Percentiles rank a stretch among this genome's conserved stretches.
Evolutionary conservation across 768 basidiomycete genomes (phyloP).

Genomic region (Mycena galericulata): DNA sequence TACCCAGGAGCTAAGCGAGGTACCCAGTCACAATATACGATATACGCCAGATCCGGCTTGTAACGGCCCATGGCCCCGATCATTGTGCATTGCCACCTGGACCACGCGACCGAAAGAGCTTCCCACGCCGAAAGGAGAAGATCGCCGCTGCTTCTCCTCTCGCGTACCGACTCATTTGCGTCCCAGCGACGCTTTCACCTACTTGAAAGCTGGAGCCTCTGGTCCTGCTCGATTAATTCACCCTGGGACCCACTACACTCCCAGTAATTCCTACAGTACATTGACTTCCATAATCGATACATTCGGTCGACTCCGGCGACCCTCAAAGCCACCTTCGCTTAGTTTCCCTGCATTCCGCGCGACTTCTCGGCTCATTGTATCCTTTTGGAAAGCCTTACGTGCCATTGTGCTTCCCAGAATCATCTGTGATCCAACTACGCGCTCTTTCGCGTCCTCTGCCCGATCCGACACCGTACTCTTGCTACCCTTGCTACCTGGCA

Average conservation of each 20-base stretch:
- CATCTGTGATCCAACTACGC: too few relatives aligned
- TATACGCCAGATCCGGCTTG: conserved; percentile 7
- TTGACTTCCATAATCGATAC: too few relatives aligned
- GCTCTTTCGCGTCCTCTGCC: too few relatives aligned
- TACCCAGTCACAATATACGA: conserved; percentile 27
- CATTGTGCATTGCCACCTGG: conserved; percentile 8
- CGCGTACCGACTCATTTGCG: neutral
- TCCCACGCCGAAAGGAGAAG: neutral
- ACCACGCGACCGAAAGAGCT: too few relatives aligned
- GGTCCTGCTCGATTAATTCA: neutral
- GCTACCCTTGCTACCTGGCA: too few relatives aligned
- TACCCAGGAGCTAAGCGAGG: conserved; percentile 22
- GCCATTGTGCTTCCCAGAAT: too few relatives aligned
- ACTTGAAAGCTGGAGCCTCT: neutral
- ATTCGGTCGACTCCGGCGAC: too few relatives aligned
- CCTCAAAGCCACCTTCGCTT: too few relatives aligned
- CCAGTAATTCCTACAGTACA: neutral
- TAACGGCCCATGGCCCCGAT: neutral
- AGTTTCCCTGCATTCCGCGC: too few relatives aligned
- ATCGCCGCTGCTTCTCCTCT: conserved; percentile 16
- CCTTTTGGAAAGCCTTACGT: too few relatives aligned
- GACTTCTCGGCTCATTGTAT: too few relatives aligned
- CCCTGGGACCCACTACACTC: neutral
- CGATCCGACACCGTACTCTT: too few relatives aligned
- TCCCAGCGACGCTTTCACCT: neutral